These are phyloP conservation scores for Byssochlamys sp. DNA, from an alignment of 2,329 filamentous ascomycete species.

Conservation along the genomic window DNA sequence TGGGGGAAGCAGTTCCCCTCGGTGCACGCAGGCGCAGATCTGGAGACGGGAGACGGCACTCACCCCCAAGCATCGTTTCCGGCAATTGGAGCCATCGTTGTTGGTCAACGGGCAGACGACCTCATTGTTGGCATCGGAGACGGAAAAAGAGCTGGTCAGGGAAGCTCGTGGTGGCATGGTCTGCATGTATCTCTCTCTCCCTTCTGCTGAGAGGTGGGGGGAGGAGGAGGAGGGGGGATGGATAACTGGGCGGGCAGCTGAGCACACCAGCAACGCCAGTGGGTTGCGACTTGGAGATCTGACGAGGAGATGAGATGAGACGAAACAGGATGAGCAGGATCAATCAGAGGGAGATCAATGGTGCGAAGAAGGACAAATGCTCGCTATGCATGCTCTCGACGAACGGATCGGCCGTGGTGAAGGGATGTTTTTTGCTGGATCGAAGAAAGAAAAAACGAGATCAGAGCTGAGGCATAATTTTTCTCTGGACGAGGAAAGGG, in stretches of 20 bases:
- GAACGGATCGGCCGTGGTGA: not conserved
- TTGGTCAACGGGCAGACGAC: constrained; percentile 93
- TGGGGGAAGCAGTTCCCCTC: constrained; percentile 5
- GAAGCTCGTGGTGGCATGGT: constrained; percentile 82
- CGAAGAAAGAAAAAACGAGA: too few relatives aligned
- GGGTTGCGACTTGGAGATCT: not conserved
- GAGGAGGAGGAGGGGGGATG: not conserved
- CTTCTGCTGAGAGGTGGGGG: constrained; percentile 7
- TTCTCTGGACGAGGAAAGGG: not conserved
- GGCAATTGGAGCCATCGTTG: constrained; percentile 91
- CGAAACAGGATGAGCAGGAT: too few relatives aligned
- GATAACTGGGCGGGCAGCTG: not conserved
- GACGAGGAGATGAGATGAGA: not conserved
- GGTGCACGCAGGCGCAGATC: not conserved
- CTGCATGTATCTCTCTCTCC: constrained; percentile 30
- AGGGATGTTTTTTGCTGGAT: not conserved
- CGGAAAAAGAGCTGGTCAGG: constrained; percentile 80
- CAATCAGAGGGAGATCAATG: not conserved
- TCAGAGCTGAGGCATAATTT: not conserved
- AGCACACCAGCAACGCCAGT: not conserved
- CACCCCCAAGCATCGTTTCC: constrained; percentile 95
- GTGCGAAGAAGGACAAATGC: not conserved
- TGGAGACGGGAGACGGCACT: constrained; percentile 43
- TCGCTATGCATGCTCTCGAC: not conserved
- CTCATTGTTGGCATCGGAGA: constrained; percentile 85